Percentiles rank a stretch among this genome's conserved stretches.
Evolutionary conservation across 306 rosid species (phyloP).

Genomic region (Vicia faba): DNA sequence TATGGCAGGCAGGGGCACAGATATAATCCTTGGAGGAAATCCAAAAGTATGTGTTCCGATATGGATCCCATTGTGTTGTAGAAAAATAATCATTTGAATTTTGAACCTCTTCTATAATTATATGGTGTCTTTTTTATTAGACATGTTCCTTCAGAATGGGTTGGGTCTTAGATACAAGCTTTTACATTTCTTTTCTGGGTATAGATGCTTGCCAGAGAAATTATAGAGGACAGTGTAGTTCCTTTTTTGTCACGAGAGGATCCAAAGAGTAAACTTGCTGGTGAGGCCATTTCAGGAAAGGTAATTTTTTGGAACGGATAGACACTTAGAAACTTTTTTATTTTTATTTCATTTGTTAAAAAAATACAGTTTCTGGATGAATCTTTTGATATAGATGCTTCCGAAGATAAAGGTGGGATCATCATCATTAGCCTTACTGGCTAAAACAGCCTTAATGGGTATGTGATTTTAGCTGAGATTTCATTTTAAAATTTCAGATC

Average conservation of each 20-base stretch:
- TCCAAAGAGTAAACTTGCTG: slow-evolving; percentile 63
- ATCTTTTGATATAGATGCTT: slow-evolving; percentile 62
- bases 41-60: slow-evolving; percentile 71
- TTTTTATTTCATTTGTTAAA: slow-evolving; percentile 24
- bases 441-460: slow-evolving; percentile 92
- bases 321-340: not conserved
- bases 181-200: slow-evolving; percentile 26
- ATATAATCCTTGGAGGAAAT: slow-evolving; percentile 98
- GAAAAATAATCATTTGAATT: slow-evolving; percentile 30
- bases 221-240: slow-evolving; percentile 81
- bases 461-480: slow-evolving; percentile 42
- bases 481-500: slow-evolving; percentile 28
- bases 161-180: slow-evolving; percentile 30
- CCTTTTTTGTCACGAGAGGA: slow-evolving; percentile 68
- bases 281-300: slow-evolving; percentile 66
- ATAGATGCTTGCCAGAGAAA: slow-evolving; percentile 94
- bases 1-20: slow-evolving; percentile 99
- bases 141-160: slow-evolving; percentile 36
- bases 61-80: slow-evolving; percentile 25
- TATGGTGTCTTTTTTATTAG: slow-evolving; percentile 31
- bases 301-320: slow-evolving; percentile 40
- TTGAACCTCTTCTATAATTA: slow-evolving; percentile 23
- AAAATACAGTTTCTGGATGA: slow-evolving; percentile 33
- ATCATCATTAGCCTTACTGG: slow-evolving; percentile 82
- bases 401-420: slow-evolving; percentile 87